Percentiles rank a stretch among this genome's conserved stretches.
Evolutionary conservation across 2,329 filamentous ascomycete genomes (phyloP).

Genomic region (Malbranchea zuffiana): DNA sequence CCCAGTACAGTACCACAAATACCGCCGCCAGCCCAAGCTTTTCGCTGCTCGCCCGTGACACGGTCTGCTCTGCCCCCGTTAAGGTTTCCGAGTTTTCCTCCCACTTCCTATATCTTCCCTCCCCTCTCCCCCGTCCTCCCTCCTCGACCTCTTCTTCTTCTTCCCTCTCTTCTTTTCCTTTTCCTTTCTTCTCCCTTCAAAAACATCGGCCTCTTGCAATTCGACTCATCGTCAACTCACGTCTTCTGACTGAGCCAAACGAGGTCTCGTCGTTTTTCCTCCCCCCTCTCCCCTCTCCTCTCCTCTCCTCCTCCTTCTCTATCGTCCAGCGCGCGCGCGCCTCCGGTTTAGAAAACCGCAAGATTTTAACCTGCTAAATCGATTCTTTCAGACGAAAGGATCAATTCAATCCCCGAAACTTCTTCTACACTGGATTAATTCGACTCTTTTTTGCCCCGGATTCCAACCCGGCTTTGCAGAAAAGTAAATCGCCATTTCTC

Average conservation of each 20-base stretch:
- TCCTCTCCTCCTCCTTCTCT: constrained; percentile 7
- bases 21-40: constrained; percentile 3
- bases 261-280: constrained; percentile 4
- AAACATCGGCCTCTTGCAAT: neutral
- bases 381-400: constrained; percentile 2
- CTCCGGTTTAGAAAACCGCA: constrained; percentile 5
- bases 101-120: constrained; percentile 13
- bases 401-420: neutral
- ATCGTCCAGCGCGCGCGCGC: constrained; percentile 8
- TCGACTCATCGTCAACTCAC: constrained; percentile 1
- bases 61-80: constrained; percentile 5
- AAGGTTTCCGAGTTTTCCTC: constrained; percentile 7
- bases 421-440: constrained; percentile 5
- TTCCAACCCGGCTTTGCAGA: neutral
- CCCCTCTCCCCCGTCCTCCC: constrained; percentile 8
- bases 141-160: constrained; percentile 10
- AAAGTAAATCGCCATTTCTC: neutral
- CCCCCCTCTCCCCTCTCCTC: constrained; percentile 1
- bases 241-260: constrained; percentile 2
- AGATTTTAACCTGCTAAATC: neutral
- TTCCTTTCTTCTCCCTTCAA: constrained; percentile 8
- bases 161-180: constrained; percentile 9
- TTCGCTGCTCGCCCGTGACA: constrained; percentile 4
- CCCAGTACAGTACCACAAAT: constrained; percentile 10
- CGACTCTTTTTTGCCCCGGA: constrained; percentile 1